These are phyloP conservation scores for Adiantum capillusveneris DNA, from an alignment of 75 land plant genomes.

Conservation along the genomic window DNA sequence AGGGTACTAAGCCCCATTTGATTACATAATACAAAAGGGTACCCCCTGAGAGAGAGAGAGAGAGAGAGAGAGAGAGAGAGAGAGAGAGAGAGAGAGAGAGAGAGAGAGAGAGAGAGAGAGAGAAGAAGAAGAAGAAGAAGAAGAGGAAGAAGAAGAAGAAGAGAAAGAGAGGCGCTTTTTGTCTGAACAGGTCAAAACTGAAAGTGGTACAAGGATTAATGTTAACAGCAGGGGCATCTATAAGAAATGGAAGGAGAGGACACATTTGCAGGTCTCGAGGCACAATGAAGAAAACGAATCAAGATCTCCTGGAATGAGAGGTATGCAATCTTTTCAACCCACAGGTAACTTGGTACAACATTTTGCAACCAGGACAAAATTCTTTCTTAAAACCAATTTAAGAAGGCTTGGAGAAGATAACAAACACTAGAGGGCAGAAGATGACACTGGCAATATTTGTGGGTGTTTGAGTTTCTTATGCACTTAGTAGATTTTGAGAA, in stretches of 20 bases:
- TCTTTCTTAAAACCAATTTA: not conserved
- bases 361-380: not conserved
- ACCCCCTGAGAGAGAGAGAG: too few species aligned
- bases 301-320: slow-evolving; percentile 12
- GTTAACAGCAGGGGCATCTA: slow-evolving; percentile 78
- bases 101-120: too few species aligned
- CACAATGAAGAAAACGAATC: slow-evolving; percentile 28
- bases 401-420: not conserved
- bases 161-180: not conserved
- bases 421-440: not conserved
- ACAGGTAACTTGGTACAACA: too few species aligned
- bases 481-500: too few species aligned
- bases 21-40: too few species aligned
- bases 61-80: too few species aligned
- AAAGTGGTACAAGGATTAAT: slow-evolving; percentile 78
- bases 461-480: not conserved
- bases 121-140: too few species aligned
- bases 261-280: slow-evolving; percentile 52
- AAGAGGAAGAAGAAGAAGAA: not conserved
- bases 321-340: not conserved
- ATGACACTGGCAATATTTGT: not conserved
- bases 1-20: too few species aligned
- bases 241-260: slow-evolving; percentile 81
- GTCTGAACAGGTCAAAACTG: slow-evolving; percentile 71
- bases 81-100: too few species aligned